phyloP scores from a whole-genome alignment of 495 filamentous ascomycete genomes.

The Stereocaulon alpinum region DNA sequence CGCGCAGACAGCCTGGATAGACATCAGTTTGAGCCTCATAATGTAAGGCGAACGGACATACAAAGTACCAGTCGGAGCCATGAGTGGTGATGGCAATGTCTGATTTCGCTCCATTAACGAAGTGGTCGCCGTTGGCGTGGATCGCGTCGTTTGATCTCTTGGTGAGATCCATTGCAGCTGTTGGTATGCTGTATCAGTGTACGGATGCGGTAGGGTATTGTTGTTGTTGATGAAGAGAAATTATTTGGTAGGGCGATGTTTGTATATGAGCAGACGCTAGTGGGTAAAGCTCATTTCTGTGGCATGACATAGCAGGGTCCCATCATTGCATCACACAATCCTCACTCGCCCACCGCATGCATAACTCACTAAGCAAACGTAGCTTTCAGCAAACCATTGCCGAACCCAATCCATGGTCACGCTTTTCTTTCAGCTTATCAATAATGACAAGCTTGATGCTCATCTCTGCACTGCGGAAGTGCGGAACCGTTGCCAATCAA shows the following conservation, averaged over 20 bases:
- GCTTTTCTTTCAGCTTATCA: background rate
- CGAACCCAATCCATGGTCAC: background rate
- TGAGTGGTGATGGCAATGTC: slow-evolving; percentile 51
- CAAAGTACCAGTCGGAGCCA: slow-evolving; percentile 52
- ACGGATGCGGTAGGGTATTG: background rate
- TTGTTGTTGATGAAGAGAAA: background rate
- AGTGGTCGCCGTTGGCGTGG: slow-evolving; percentile 33
- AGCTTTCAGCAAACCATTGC: background rate
- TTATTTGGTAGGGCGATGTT: slow-evolving; percentile 2
- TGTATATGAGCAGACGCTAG: slow-evolving; percentile 9
- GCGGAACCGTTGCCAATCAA: background rate
- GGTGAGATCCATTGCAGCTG: background rate
- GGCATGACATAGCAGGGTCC: slow-evolving; percentile 1
- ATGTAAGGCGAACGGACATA: background rate
- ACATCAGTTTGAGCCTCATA: slow-evolving; percentile 1
- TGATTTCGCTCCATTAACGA: slow-evolving; percentile 30
- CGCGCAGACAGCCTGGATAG: slow-evolving; percentile 26
- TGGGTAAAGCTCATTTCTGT: slow-evolving; percentile 11
- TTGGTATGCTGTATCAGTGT: background rate
- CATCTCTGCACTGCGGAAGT: background rate
- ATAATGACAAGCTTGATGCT: background rate
- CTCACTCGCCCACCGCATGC: background rate
- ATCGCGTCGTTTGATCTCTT: slow-evolving; percentile 38
- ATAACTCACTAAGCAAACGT: background rate
- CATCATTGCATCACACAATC: slow-evolving; percentile 5